Conservation (phyloP, 2,329 filamentous ascomycete species). For the Trichoderma sp. region DNA sequence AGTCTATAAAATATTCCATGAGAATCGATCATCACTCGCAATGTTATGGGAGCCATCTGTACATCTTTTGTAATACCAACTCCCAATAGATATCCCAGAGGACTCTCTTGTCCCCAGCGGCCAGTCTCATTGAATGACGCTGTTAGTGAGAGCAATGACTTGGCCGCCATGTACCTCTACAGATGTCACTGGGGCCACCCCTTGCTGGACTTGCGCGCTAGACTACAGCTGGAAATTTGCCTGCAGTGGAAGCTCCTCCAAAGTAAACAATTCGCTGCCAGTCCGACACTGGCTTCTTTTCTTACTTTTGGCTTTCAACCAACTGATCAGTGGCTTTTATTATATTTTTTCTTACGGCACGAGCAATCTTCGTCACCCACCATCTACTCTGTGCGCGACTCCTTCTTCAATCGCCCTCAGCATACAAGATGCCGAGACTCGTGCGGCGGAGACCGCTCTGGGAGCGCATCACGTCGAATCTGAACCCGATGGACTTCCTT, state of each 20-base stretch:
- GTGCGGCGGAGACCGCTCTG: constrained; percentile 77
- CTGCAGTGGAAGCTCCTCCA: not conserved
- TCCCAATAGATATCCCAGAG: not conserved
- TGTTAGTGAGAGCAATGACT: not conserved
- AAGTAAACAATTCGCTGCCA: constrained; percentile 26
- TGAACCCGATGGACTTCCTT: constrained; percentile 87
- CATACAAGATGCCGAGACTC: constrained; percentile 63
- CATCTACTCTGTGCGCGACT: not conserved
- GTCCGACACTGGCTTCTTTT: not conserved
- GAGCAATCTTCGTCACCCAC: not conserved
- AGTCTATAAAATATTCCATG: too few relatives aligned
- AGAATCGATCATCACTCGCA: not conserved
- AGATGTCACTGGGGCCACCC: constrained; percentile 8
- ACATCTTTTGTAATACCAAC: not conserved
- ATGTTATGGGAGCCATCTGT: not conserved
- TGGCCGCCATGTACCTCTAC: not conserved
- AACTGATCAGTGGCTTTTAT: not conserved
- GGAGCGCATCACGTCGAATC: constrained; percentile 76
- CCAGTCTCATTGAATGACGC: not conserved
- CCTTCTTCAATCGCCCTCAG: not conserved
- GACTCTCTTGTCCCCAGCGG: not conserved
- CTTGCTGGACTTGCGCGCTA: constrained; percentile 12
- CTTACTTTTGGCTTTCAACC: not conserved
- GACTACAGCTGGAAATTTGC: constrained; percentile 12
- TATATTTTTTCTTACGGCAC: not conserved